phyloP scores from a whole-genome alignment of 208 protist genomes.

The Lotmaria passim region DNA sequence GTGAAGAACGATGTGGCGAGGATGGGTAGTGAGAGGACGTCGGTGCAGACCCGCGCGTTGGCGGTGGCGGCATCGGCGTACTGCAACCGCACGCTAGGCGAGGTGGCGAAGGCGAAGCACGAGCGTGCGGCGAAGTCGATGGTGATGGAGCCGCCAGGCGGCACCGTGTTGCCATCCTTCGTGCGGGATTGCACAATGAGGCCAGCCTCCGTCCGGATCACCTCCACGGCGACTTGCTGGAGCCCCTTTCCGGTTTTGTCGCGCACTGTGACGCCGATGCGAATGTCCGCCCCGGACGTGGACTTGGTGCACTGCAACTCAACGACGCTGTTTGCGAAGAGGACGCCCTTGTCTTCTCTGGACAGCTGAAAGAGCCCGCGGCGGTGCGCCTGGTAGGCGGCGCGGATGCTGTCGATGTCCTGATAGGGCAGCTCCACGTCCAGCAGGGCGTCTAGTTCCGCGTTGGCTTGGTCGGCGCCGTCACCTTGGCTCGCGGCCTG shows the following conservation, averaged over 20 bases:
- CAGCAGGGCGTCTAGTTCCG: constrained; percentile 72
- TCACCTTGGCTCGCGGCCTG: constrained; percentile 93
- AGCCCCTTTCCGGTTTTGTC: constrained; percentile 36
- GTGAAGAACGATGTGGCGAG: constrained; percentile 63
- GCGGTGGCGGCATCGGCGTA: constrained; percentile 32
- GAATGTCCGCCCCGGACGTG: constrained; percentile 55
- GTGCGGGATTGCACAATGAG: constrained; percentile 68
- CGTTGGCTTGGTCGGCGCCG: constrained; percentile 62
- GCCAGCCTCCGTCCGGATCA: constrained; percentile 51
- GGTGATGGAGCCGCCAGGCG: constrained; percentile 25
- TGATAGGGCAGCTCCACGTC: constrained; percentile 64
- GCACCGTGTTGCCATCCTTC: constrained; percentile 28
- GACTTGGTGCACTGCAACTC: constrained; percentile 60
- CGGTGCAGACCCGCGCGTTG: constrained; percentile 28
- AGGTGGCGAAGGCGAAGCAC: constrained; percentile 52
- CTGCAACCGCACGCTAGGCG: constrained; percentile 67
- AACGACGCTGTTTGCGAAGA: constrained; percentile 58
- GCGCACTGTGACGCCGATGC: constrained; percentile 42
- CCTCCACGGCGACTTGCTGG: constrained; percentile 41
- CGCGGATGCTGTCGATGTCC: constrained; percentile 41
- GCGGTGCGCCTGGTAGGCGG: constrained; percentile 39
- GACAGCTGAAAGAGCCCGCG: constrained; percentile 41
- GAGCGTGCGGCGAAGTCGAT: constrained; percentile 78
- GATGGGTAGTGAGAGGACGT: constrained; percentile 70
- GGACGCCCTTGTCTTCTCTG: constrained; percentile 29